phyloP scores from a whole-genome alignment of 176 grass and related monocot genomes.

The Cenchrus fungigraminus region DNA sequence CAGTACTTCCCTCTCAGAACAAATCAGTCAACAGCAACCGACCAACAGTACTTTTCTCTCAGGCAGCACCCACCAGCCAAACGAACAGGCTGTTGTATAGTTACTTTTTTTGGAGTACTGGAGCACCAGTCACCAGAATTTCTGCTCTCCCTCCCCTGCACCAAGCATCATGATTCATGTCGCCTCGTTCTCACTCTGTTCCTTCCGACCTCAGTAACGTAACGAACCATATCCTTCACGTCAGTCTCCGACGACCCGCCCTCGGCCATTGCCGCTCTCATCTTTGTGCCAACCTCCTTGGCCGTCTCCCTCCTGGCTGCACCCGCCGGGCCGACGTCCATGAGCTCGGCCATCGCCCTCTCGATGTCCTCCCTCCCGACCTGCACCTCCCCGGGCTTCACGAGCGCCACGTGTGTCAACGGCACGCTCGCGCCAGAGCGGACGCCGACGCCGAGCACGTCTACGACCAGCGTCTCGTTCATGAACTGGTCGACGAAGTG shows the following conservation, averaged over 20 bases:
- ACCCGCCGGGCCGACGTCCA: constrained; percentile 16
- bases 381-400: not conserved
- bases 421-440: constrained; percentile 19
- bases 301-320: not conserved
- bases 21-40: too few species aligned
- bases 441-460: constrained; percentile 45
- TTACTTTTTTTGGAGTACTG: too few species aligned
- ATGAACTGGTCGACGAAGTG: constrained; percentile 64
- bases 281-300: not conserved
- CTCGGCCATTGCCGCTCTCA: not conserved
- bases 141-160: too few species aligned
- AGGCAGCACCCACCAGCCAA: too few species aligned
- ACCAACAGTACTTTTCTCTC: too few species aligned
- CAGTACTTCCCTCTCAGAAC: too few species aligned
- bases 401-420: not conserved
- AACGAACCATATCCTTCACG: not conserved
- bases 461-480: constrained; percentile 50
- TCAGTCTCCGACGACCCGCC: constrained; percentile 23
- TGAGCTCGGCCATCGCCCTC: constrained; percentile 24
- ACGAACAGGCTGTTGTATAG: too few species aligned
- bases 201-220: not conserved
- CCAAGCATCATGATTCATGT: not conserved
- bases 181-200: not conserved
- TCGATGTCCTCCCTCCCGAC: constrained; percentile 28
- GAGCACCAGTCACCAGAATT: too few species aligned